phyloP scores from a whole-genome alignment of 2,329 filamentous ascomycete genomes.

The Trichoderma breve region DNA sequence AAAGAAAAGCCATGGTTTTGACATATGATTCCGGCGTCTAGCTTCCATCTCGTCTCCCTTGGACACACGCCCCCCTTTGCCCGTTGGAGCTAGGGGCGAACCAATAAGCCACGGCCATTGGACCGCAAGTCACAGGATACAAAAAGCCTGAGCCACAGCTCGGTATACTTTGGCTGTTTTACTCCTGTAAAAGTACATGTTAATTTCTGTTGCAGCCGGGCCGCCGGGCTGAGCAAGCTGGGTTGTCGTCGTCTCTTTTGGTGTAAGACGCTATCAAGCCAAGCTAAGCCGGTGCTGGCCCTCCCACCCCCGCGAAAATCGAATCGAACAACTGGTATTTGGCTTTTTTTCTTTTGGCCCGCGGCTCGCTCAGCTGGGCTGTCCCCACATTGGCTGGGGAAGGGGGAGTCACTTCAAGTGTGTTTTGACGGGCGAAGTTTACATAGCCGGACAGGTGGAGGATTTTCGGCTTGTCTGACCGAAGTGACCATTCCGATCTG shows the following conservation, averaged over 20 bases:
- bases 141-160: conserved; percentile 2
- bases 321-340: background rate
- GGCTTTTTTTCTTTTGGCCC: background rate
- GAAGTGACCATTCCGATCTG: conserved; percentile 8
- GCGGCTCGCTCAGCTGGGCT: conserved; percentile 8
- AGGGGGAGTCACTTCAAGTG: background rate
- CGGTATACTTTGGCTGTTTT: background rate
- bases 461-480: conserved; percentile 16
- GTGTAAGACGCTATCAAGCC: background rate
- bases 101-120: conserved; percentile 2
- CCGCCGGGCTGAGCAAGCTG: background rate
- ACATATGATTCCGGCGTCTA: conserved; percentile 20
- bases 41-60: background rate
- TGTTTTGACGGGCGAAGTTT: background rate
- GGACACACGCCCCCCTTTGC: conserved; percentile 6
- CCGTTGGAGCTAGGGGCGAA: conserved; percentile 13
- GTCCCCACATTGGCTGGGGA: conserved; percentile 6
- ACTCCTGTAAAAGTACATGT: background rate
- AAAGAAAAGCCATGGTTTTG: conserved; percentile 14
- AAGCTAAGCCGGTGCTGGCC: background rate
- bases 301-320: background rate
- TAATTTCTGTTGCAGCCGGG: background rate
- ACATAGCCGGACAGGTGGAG: conserved; percentile 19
- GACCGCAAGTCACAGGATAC: conserved; percentile 11
- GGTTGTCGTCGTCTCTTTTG: background rate